phyloP scores from a whole-genome alignment of 306 rosid species.

The Fagus crenata region DNA sequence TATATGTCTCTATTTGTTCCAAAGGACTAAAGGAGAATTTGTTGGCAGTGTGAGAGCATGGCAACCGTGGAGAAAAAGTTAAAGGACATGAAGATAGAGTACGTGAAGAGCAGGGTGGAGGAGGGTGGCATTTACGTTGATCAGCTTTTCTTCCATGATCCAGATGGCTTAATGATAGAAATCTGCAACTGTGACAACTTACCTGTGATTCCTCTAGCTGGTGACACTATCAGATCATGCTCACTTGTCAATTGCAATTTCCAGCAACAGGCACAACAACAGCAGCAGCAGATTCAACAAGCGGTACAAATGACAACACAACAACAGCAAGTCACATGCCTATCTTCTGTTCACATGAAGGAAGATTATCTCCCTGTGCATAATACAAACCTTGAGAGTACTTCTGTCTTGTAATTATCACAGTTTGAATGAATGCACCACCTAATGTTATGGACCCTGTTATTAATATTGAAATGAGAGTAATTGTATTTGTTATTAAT shows the following conservation, averaged over 20 bases:
- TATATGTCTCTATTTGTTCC: not conserved
- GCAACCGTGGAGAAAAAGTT: constrained; percentile 52
- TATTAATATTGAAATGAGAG: no score
- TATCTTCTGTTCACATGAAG: constrained; percentile 8
- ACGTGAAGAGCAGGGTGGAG: constrained; percentile 56
- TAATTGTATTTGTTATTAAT: no score
- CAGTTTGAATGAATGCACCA: no score
- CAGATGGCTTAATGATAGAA: constrained; percentile 78
- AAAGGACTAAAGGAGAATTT: not conserved
- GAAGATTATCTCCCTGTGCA: constrained; percentile 25
- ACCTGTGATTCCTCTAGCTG: constrained; percentile 56
- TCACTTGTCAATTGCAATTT: constrained; percentile 43
- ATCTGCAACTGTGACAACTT: constrained; percentile 80
- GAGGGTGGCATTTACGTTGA: constrained; percentile 65
- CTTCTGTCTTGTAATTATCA: not conserved
- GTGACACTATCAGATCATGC: constrained; percentile 35
- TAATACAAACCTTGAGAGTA: not conserved
- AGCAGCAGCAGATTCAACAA: constrained; percentile 38
- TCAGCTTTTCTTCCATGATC: constrained; percentile 87
- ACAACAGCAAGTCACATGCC: constrained; percentile 11
- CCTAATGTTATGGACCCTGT: no score
- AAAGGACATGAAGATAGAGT: constrained; percentile 61
- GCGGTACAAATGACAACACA: constrained; percentile 30
- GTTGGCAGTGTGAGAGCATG: constrained; percentile 64
- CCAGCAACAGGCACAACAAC: constrained; percentile 28